Base-by-base conservation (phyloP, 2,329 filamentous ascomycete species). In the Didymella exigua region DNA sequence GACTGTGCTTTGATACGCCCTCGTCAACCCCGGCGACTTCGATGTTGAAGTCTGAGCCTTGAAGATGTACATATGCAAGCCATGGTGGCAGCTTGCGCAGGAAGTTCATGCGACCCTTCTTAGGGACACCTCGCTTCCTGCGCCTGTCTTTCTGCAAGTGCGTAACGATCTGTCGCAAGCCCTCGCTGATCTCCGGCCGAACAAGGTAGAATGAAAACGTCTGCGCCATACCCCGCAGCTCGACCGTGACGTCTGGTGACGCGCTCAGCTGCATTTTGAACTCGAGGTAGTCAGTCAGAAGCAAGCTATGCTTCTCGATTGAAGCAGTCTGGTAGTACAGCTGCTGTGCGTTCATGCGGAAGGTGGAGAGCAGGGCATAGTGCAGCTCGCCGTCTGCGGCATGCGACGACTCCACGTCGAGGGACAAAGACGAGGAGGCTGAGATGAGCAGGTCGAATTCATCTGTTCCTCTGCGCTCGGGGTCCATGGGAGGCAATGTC, bases 391-490 rank as follows among this genome's bases (percentile, higher is more conserved):
- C 90, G 30, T 91, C 85, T 0, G 89, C 82, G 3, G 91, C 95
- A 76, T 99, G 95, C n/a, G 92, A 96, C 0, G 95, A 96, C 70
- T 99, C 95, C 42, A 96, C 83, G 67, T 99, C 95, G 19, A 98
- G 78, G 0, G 93, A 96, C 31, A 98, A 86, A 0, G 93, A 96
- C 0, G 96, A 98, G 10, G 96, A 91, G 2, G 92, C 95, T 1
- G 91, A 96, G 42, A 99, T 96, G 38, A 99, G 89, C 26, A 99
- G 82, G 70, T 99, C 95, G 63, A 95, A 98, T 62, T 98, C 93
- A 57, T 92, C 90, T 0, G 86, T 82, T 23, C 87, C 84, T 34
- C 75, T 75, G 47, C 77, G 75, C 4, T 72, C 71, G 5, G 79
- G 74, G 57, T 89, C 85, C 59, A 95, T 85, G 0, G 93, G 88